Base-by-base conservation (phyloP, 148 eudicot species). In the Cornus florida region DNA sequence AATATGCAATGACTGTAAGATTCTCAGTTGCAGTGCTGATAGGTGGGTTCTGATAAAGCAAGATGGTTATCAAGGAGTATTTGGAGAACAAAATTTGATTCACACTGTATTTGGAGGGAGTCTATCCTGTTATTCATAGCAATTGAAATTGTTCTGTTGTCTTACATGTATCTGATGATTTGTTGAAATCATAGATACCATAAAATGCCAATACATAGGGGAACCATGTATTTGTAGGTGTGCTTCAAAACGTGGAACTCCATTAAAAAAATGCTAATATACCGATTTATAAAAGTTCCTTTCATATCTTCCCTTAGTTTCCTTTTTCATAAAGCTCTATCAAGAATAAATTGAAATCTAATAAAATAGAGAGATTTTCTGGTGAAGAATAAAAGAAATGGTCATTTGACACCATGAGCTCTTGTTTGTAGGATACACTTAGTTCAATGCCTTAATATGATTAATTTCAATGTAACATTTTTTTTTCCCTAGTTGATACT, bases 11-110 rank as follows among this genome's bases (percentile, higher is more conserved):
- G 89, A 85, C 69, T 62, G 74, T 72, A 75, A 84, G 78, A 80
- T 89, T 38, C 74, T 89, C 71, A 89, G 89, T 72, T 84, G 85
- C 53, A 53, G 84, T 81, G 83, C 83, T 78, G 86, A 86, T 74
- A 77, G 86, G 91, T 89, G 73, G 79, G 88, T 72, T 77, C 56
- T 19, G 68, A 17, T n/a, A 33, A 69, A 69, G 12, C 53, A 69
- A 28, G 5, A 41, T 22, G 70, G 68, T 6, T 50, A 67, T 24
- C 31, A 31, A 43, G 16, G 33, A 66, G 59, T 46, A 39, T 65
- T 2, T 7, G 10, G 48, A 6, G 48, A 43, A 43, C 48, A 43
- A 9, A 43, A 43, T 6, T 43, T 43, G 48, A 66, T 28, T 76
- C 2, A 48, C 50, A 65, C 32, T 9, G 32, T 19, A 41, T 19